These are phyloP conservation scores for Cyclotella sp. DNA, from an alignment of 108 stramenopile species.

Conservation along the genomic window DNA sequence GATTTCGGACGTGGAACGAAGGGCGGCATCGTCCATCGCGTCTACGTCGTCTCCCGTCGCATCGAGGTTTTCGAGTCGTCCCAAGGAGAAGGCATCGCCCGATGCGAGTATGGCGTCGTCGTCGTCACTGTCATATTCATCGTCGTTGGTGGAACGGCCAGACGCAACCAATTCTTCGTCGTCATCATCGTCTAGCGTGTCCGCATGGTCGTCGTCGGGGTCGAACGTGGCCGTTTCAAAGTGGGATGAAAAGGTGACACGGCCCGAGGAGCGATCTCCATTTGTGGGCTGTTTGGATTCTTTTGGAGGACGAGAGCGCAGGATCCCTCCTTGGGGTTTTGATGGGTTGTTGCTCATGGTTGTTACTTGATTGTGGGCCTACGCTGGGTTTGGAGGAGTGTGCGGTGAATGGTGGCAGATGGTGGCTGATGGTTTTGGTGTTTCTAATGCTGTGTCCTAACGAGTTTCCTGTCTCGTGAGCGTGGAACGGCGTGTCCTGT, in stretches of 20 bases:
- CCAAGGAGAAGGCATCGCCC: slow-evolving; percentile 36
- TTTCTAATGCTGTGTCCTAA: too few species aligned
- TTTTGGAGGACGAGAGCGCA: slow-evolving; percentile 19
- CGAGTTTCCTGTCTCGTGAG: too few species aligned
- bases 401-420: neutral
- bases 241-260: slow-evolving; percentile 31
- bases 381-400: neutral
- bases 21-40: slow-evolving; percentile 29
- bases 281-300: neutral
- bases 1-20: slow-evolving; percentile 30
- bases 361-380: too few species aligned
- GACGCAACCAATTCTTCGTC: too few species aligned
- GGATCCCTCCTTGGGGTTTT: slow-evolving; percentile 30
- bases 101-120: slow-evolving; percentile 51
- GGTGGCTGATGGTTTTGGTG: too few species aligned
- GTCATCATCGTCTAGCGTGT: slow-evolving; percentile 27
- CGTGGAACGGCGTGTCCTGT: too few species aligned
- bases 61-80: neutral
- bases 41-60: slow-evolving; percentile 22
- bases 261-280: neutral
- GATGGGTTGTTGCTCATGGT: slow-evolving; percentile 20
- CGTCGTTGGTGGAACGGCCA: neutral
- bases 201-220: slow-evolving; percentile 10
- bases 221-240: slow-evolving; percentile 12
- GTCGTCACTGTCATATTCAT: slow-evolving; percentile 52